Evolutionary conservation across 1,284 basidiomycete genomes (phyloP), one percentile per base, ranked within the genome.

Genomic region (Ceratobasidium papillatum): DNA sequence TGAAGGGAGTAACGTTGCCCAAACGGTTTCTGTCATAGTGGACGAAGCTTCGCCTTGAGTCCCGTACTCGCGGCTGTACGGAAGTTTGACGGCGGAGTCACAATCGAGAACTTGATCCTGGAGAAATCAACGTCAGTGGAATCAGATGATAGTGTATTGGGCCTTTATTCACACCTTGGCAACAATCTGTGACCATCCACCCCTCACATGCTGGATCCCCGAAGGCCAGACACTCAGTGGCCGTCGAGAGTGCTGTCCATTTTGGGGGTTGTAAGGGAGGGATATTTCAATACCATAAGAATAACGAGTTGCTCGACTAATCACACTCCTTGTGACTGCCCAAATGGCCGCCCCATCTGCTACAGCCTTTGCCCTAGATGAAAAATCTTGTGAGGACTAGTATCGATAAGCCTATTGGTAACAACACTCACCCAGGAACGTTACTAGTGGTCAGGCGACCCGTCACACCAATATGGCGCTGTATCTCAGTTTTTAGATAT

Each of bases 301-400:
- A 25, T 64, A 64, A 12, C 62, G 45, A 3, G 62, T 22, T 4
- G 45, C 45, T 7, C 62, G 62, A 9, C 27, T 47, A 22, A n/a
- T 38, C 5, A 64, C 62, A 49, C 27, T 64, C 17, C 30, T 8
- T 14, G 2, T 19, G 25, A 47, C 19, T 5, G 9, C 41, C 62
- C 62, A 64, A 19, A 64, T 64, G 22, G 30, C 45, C 2, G 62
- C 45, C 11, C 62, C 62, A 49, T 64, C 62, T 34, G 62, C 62
- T 1, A 64, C 62, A 3, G 62, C 41, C 41, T 49, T 64, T 3
- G 41, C 41, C 14, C 62, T 64, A 47, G n/a, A n/a, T n/a, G n/a
- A n/a, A n/a, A n/a, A n/a, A n/a, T n/a, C n/a, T n/a, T n/a, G n/a
- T n/a, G n/a, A n/a, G n/a, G n/a, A n/a, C n/a, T n/a, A n/a, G n/a